A percentile compares a stretch with the other conserved stretches of the same genome.
phyloP scores from a whole-genome alignment of 805 yeast genomes.

The Myxozyma melibiosi region DNA sequence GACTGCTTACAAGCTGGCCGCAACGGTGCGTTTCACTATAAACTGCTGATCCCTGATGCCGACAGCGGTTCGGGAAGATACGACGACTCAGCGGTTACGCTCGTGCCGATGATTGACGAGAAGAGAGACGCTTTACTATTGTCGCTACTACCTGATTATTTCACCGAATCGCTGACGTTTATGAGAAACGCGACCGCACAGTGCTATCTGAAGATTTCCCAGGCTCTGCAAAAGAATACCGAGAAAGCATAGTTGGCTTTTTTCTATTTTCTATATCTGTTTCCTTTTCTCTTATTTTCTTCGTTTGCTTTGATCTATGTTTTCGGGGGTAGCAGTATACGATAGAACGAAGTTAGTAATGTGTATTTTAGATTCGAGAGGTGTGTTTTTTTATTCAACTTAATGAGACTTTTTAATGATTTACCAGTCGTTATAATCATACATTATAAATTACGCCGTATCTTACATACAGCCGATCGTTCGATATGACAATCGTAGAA shows the following conservation, averaged over 20 bases:
- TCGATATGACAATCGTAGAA: too few species aligned
- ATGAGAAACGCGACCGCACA: slow-evolving; percentile 35
- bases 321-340: too few species aligned
- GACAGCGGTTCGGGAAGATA: slow-evolving; percentile 10
- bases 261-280: too few species aligned
- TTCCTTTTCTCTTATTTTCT: too few species aligned
- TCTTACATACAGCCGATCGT: too few species aligned
- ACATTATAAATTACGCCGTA: background rate
- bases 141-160: slow-evolving; percentile 36
- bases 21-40: slow-evolving; percentile 38
- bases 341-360: too few species aligned
- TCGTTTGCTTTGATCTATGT: too few species aligned
- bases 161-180: slow-evolving; percentile 38
- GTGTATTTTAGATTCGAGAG: too few species aligned
- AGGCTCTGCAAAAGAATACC: slow-evolving; percentile 34
- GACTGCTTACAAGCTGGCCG: slow-evolving; percentile 38
- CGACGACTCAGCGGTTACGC: slow-evolving; percentile 33
- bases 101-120: slow-evolving; percentile 35
- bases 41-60: slow-evolving; percentile 26
- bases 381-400: too few species aligned
- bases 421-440: background rate
- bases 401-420: too few species aligned
- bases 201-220: slow-evolving; percentile 37
- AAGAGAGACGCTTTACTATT: slow-evolving; percentile 31
- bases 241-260: background rate